Evolutionary conservation across 352 stramenopile species (phyloP), one percentile per base, ranked within the genome.

Genomic region (Pythium phragmiticola): DNA sequence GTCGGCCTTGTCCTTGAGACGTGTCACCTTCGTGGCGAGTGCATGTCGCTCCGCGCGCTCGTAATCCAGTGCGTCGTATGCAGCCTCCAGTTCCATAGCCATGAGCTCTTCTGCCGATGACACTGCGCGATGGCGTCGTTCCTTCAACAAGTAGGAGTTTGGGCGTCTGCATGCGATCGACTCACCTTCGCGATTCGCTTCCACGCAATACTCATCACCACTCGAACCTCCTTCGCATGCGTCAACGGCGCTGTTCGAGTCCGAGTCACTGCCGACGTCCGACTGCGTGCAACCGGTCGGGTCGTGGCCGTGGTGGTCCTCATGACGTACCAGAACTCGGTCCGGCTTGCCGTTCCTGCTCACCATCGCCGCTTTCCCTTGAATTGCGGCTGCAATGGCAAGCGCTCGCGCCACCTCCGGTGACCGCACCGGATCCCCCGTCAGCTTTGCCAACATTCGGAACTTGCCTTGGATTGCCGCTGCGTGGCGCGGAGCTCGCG

Each of bases 381-480:
- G 14, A 17, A 49, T 49, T 2, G 42, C 42, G 2, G 42, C 42
- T 17, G 14, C 42, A 23, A 49, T 49, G 7, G 42, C 42, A 23
- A 49, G 19, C 42, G 42, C 42, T 26, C n/a, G 13, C 42, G 42
- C 42, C 14, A 49, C 42, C n/a, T 4, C 12, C n/a, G 42, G 14
- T 26, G 42, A 17, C 12, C 12, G 42, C 14, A 1, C 23, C 7
- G 42, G 42, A 8, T 49, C n/a, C 4, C 42, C 42, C n/a, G 42
- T 49, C 42, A 13, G 42, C 42, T 49, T 49, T 8, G 42, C 19
- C 42, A 49, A 12, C 2, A 23, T n/a, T 12, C 42, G 42, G 23
- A 54, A 54, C 48, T 54, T 54, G 48, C n/a, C 34, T 30, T 36
- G 1, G 48, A 54, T 34, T 21, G 48, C 30, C 48, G 48, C n/a